Evolutionary conservation across 179 eudicot species (phyloP), one percentile per base, ranked within the genome.

Genomic region (Silene noctiflora): DNA sequence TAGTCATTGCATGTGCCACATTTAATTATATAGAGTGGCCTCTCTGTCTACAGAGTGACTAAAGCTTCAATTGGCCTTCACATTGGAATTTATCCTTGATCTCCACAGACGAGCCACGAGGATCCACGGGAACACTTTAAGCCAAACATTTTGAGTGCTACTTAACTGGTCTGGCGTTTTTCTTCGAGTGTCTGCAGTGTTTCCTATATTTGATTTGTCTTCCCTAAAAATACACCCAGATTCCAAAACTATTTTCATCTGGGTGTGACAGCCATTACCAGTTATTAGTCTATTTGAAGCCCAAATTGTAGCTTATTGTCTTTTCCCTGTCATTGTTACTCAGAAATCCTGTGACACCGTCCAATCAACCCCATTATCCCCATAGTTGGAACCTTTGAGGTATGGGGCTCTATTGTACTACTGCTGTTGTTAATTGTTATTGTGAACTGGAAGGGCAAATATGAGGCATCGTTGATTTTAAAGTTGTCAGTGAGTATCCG

Each of bases 241-340:
- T 60, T 33, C 53, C 9, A n/a, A 25, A 24, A 60, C 22, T 27
- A 7, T 61, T 69, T 19, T 42, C 44, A 68, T 76, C 56, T 29
- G n/a, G 61, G 39, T n/a, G 46, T 60, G 17, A 69, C 56, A 48
- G 48, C 39, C 27, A 42, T 22, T 66, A 22, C 51, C 48, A 62
- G 71, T 64, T 51, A 48, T 63, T 21, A 16, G 60, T 42, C 65
- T 24, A 25, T 39, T 63, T 42, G 12, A 73, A 78, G 35, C 39
- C 39, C 27, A 69, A 5, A n/a, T 8, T 16, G 42, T 21, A 55
- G 67, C 20, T 44, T 20, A 35, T 16, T 72, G 11, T 35, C 33
- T 13, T 33, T 16, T 33, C 31, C n/a, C 21, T 21, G 14, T 39
- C 22, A 29, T 42, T 42, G 48, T 61, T 11, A 13, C n/a, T 44